A percentile compares a stretch with the other conserved stretches of the same genome.
Evolutionary conservation across 345 rosid genomes (phyloP).

Genomic region (Citropsis articulata): DNA sequence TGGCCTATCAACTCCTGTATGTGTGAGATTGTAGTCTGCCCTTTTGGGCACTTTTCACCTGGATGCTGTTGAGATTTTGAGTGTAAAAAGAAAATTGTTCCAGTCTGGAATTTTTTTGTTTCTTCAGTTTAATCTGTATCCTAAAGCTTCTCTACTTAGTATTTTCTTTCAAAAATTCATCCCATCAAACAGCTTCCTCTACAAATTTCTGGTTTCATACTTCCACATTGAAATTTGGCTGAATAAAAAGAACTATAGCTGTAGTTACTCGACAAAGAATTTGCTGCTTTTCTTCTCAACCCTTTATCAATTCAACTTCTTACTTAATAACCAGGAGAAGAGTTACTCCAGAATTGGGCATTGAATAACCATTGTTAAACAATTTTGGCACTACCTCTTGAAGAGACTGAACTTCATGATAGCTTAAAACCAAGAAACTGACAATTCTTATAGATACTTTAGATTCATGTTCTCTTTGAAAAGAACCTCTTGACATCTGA

Average conservation of each 20-base stretch:
- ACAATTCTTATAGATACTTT: background rate
- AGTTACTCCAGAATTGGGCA: background rate
- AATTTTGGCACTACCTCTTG: background rate
- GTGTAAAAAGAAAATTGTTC: background rate
- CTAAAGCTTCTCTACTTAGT: background rate
- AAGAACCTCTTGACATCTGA: background rate
- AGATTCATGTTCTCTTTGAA: background rate
- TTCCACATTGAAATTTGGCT: background rate
- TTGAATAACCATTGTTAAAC: background rate
- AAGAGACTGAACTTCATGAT: background rate
- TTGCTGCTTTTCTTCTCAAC: background rate
- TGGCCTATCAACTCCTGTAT: background rate
- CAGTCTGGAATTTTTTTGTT: background rate
- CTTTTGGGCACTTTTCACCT: background rate
- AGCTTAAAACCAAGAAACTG: background rate
- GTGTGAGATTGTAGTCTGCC: background rate
- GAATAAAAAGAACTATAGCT: background rate
- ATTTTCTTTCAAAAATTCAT: background rate
- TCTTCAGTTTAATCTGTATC: background rate
- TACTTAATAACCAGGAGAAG: background rate
- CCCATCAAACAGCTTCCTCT: too few species aligned
- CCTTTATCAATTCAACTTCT: background rate
- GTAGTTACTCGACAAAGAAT: background rate
- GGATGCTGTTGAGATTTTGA: background rate
- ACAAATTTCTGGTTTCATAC: background rate